A percentile compares a stretch with the other conserved stretches of the same genome.
phyloP scores from a whole-genome alignment of 2,329 filamentous ascomycete species.

The Fulvia fulva region DNA sequence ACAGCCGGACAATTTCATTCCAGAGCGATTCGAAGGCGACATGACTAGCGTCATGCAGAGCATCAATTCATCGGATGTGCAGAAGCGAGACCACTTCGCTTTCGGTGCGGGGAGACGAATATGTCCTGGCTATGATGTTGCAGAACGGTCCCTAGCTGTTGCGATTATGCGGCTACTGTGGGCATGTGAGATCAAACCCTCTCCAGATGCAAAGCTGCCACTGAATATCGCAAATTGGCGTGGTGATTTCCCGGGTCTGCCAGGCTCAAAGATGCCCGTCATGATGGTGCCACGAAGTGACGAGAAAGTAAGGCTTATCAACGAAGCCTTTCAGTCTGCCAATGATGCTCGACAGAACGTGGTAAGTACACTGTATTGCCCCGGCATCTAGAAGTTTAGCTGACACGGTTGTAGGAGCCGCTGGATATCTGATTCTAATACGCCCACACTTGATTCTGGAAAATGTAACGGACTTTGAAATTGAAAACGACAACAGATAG shows the following conservation, averaged over 20 bases:
- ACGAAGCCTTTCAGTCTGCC: neutral
- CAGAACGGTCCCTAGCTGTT: constrained; percentile 35
- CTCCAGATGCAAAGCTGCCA: constrained; percentile 21
- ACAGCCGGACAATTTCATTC: constrained; percentile 5
- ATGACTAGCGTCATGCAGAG: constrained; percentile 4
- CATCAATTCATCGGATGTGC: constrained; percentile 5
- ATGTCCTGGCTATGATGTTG: constrained; percentile 36
- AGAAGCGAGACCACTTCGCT: constrained; percentile 33
- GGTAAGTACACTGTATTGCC: neutral
- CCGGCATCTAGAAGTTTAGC: neutral
- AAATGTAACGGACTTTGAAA: too few relatives aligned
- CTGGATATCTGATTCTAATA: neutral
- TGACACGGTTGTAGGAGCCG: neutral
- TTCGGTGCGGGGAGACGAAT: constrained; percentile 35
- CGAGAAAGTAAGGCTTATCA: neutral
- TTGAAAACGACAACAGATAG: too few relatives aligned
- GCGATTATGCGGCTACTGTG: constrained; percentile 35
- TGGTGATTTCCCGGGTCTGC: constrained; percentile 7
- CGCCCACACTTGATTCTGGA: too few relatives aligned
- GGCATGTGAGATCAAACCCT: constrained; percentile 30
- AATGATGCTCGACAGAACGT: neutral
- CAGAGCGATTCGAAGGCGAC: constrained; percentile 8
- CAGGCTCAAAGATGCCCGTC: constrained; percentile 2
- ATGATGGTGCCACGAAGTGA: constrained; percentile 2
- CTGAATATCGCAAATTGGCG: constrained; percentile 8